Evolutionary conservation across 2,329 filamentous ascomycete genomes (phyloP), one percentile per base, ranked within the genome.

Genomic region (Stagonosporopsis cucurbitacearum): DNA sequence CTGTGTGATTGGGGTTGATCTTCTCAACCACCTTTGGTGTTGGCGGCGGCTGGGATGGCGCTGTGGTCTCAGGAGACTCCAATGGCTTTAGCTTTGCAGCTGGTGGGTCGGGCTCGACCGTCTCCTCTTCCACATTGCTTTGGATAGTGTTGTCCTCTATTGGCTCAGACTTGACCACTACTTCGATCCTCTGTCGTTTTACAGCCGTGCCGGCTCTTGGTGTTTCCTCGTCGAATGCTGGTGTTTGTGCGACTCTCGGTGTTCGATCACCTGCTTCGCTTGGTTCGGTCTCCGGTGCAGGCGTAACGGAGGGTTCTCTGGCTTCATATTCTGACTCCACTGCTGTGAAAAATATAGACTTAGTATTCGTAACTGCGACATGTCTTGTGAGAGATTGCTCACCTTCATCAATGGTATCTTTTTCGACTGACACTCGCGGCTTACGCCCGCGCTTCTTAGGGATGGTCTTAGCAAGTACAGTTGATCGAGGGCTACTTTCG

Each of bases 1-100:
- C 81, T 0, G 91, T 90, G 65, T 91, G 86, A 77, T 91, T 87
- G 2, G 91, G 82, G 63, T 88, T 90, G 68, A 94, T 85, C 35
- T 90, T 89, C 74, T 90, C 90, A 41, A 88, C 78, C 1, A 80
- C 77, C 22, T 56, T 60, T 26, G 58, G 46, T 26, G 53, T 56
- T 15, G 64, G 54, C n/a, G 61, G 57, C 17, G 66, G 26, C 84
- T 80, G 57, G 81, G 58, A 66, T 72, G 78, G 57, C 13, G 37
- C 42, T 32, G 32, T 37, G 4, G 47, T 42, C 33, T 56, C 53
- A 6, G 53, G 53, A 5, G 43, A 51, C 37, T 51, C 48, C 20
- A 48, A 56, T 19, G 47, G 53, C 47, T 56, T 47, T 20, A 56
- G 17, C 23, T 37, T 41, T 32, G 37, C 32, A 19, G 57, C 59